Evolutionary conservation across 768 basidiomycete genomes (phyloP), one percentile per base, ranked within the genome.

Genomic region (Gloeopeniophorella convolvens): DNA sequence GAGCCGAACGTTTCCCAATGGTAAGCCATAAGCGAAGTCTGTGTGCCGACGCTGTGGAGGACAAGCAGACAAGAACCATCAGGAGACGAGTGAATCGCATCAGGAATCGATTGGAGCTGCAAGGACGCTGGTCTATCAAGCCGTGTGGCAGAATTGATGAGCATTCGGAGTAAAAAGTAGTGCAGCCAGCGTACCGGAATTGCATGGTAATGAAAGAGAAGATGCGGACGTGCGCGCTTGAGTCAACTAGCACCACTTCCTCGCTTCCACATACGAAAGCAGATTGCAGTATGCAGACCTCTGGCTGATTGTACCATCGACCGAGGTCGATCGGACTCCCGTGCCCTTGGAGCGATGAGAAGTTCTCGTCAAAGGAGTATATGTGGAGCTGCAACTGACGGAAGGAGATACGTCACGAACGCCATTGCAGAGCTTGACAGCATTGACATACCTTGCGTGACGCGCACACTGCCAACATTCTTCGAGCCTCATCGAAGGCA

Each of bases 1-100:
- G 76, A 72, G 3, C 80, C 82, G 50, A 83, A 80, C 1, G 77
- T 76, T 9, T 64, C 66, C 76, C 75, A 79, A 56, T 82, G 82
- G 54, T 74, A 79, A 0, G 72, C 72, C 2, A 64, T 68, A 4
- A 76, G 41, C 37, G 43, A 31, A 3, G 42, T 24, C 12, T 18
- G 31, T 8, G 36, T 5, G 12, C 50, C 26, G 16, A 23, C 16
- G 7, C 54, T 24, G 18, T 70, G 65, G 5, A 67, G 55, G 3
- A 70, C 60, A 20, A 80, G 30, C 16, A 82, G 59, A 55, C 79
- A 80, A 18, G 79, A 67, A 0, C 77, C 78, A 55, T 81, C 79
- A 0, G 79, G 77, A 0, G 79, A 71, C 1, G 77, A 72, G 58
- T 64, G 64, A 15, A 74, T 65, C n/a, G 55, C 60, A 13, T 42